Evolutionary conservation across 495 filamentous ascomycete genomes (phyloP).

Genomic region (Pseudomonodictys pantanalensis): DNA sequence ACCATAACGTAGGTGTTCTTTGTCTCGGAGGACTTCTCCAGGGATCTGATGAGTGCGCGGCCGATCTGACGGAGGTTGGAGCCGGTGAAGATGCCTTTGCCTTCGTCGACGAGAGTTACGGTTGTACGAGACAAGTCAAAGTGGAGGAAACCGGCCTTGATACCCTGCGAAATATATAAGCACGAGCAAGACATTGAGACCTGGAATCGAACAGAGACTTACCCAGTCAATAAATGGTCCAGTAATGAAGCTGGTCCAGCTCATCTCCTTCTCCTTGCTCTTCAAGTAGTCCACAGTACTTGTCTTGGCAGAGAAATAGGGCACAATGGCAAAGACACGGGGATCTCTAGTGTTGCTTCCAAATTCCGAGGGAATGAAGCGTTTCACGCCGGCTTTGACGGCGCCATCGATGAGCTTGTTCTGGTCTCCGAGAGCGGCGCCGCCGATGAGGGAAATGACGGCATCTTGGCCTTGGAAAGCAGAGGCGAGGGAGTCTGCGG

Average conservation of each 20-base stretch:
- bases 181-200: no score
- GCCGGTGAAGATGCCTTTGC: slow-evolving; percentile 41
- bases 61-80: slow-evolving; percentile 47
- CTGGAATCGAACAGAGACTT: no score
- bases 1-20: slow-evolving; percentile 52
- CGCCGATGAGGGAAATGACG: slow-evolving; percentile 44
- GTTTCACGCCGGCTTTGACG: slow-evolving; percentile 40
- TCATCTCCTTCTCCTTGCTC: slow-evolving; percentile 44
- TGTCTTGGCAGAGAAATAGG: slow-evolving; percentile 47
- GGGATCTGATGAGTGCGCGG: slow-evolving; percentile 42
- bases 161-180: no score
- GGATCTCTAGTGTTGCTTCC: slow-evolving; percentile 43
- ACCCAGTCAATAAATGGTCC: slow-evolving; percentile 54
- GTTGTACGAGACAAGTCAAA: slow-evolving; percentile 45
- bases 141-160: slow-evolving; percentile 45
- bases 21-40: slow-evolving; percentile 44
- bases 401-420: slow-evolving; percentile 41
- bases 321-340: slow-evolving; percentile 41
- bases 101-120: slow-evolving; percentile 49
- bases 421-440: slow-evolving; percentile 34
- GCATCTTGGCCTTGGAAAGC: slow-evolving; percentile 52
- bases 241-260: slow-evolving; percentile 51
- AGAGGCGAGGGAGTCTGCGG: slow-evolving; percentile 47
- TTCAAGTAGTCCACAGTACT: slow-evolving; percentile 49
- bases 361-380: slow-evolving; percentile 46